Evolutionary conservation across 768 basidiomycete genomes (phyloP), one percentile per base, ranked within the genome.

Genomic region (button mushroom (Agaricus bisporus)): DNA sequence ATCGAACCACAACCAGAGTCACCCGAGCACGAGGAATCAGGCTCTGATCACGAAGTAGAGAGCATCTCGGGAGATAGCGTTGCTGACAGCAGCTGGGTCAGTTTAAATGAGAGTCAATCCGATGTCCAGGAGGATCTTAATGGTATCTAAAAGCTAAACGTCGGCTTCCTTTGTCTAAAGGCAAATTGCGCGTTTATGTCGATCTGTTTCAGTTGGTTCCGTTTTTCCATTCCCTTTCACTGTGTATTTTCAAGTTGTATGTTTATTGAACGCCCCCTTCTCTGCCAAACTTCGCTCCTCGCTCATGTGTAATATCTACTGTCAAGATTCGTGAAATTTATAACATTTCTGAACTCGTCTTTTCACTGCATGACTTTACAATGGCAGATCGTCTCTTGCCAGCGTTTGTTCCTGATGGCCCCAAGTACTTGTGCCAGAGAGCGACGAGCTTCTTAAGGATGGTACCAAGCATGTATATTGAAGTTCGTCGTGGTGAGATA

Each of bases 41-140:
- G 71, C 41, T 86, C 85, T 1, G 86, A 89, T 49, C 78, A 79
- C 5, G 88, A 89, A 54, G 73, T 79, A 10, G 87, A 88, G 66
- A 84, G 84, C 60, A 83, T 78, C 61, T 65, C 69, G 14, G 77
- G 76, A 2, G 81, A 80, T 58, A 69, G 73, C 11, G 46, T 46
- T 15, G 80, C 79, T 25, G 79, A 80, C 46, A 70, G 66, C 43
- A 88, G 86, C 58, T 91, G 88, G 88, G 70, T 91, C 48, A 88
- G 81, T 63, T 68, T 90, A 62, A 68, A 74, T 50, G 45, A 41
- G 11, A 44, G 42, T 22, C 46, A 50, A 25, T 20, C 48, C 11
- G 48, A 54, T 25, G 20, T 41, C 29, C 45, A 22, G 32, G 38
- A 32, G 18, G 51, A 44, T 10, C 58, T 15, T 25, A 17, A 41